phyloP scores from a whole-genome alignment of 106 monocot species.

The Cymbidium sinense region DNA sequence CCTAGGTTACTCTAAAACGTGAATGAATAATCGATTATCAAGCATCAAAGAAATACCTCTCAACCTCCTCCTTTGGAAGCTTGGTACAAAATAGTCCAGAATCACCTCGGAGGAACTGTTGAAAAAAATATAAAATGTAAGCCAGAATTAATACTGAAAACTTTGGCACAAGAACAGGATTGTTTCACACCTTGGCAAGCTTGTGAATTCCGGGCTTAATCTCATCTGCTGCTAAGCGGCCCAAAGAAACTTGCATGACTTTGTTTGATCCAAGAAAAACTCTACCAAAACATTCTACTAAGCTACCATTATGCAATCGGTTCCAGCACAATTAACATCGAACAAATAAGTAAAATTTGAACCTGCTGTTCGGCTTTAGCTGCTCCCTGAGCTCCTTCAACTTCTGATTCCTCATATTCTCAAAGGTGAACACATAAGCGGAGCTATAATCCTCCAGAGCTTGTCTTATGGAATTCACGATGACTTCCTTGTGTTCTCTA shows the following conservation, averaged over 20 bases:
- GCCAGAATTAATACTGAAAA: not conserved
- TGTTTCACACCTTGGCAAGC: constrained; percentile 56
- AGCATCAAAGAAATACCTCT: constrained; percentile 41
- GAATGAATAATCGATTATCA: not conserved
- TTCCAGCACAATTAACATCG: not conserved
- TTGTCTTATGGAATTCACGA: constrained; percentile 58
- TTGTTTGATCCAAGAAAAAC: constrained; percentile 95
- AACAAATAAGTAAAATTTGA: not conserved
- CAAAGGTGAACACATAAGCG: constrained; percentile 70
- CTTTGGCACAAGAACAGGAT: not conserved
- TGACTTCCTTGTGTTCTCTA: constrained; percentile 58
- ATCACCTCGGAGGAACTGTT: constrained; percentile 67
- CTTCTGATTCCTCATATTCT: constrained; percentile 92
- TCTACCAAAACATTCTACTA: constrained; percentile 19
- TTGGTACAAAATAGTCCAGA: constrained; percentile 79
- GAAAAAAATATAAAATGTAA: constrained; percentile 3
- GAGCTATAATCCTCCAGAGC: constrained; percentile 54
- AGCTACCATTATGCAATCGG: not conserved
- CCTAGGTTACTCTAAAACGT: not conserved
- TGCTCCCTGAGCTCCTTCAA: constrained; percentile 89
- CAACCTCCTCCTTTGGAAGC: constrained; percentile 63
- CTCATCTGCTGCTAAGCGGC: constrained; percentile 68
- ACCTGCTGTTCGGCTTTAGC: constrained; percentile 87
- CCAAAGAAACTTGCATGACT: constrained; percentile 86
- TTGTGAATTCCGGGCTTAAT: constrained; percentile 64